Conservation (phyloP, 495 filamentous ascomycete species). For the Penicillium samsonianum region DNA sequence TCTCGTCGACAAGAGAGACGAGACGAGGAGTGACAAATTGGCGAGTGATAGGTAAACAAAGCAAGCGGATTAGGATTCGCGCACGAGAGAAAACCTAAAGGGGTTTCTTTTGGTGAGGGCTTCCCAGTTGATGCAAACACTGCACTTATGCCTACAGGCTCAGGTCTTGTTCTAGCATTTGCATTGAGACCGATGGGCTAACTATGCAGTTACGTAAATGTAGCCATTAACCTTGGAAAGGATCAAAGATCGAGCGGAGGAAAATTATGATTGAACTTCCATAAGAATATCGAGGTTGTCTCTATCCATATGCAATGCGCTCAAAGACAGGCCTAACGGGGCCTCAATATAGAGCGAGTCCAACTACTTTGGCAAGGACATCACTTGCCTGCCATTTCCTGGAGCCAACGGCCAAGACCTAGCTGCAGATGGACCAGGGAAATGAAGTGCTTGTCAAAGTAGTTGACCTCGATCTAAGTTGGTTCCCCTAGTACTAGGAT, state of each 20-base stretch:
- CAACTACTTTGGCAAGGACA: neutral
- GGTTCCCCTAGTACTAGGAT: neutral
- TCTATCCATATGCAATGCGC: neutral
- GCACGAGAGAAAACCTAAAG: too few relatives aligned
- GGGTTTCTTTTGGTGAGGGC: neutral
- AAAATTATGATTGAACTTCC: neutral
- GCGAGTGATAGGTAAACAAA: neutral
- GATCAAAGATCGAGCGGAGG: neutral
- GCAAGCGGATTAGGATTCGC: neutral
- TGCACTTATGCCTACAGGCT: neutral
- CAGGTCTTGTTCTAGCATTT: neutral
- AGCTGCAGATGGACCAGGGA: neutral
- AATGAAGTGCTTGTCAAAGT: conserved; percentile 4
- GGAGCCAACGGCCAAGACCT: neutral
- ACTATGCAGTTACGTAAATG: neutral
- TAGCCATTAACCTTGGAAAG: neutral
- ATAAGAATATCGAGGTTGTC: neutral
- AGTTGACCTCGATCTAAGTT: neutral
- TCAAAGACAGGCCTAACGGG: neutral
- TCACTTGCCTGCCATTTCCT: neutral
- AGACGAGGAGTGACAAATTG: neutral
- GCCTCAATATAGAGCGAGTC: neutral
- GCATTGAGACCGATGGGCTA: neutral
- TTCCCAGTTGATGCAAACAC: neutral
- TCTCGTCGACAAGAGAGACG: neutral